A percentile compares a stretch with the other conserved stretches of the same genome.
Conservation (phyloP, 2,329 filamentous ascomycete species). For the Pestalotiopsis sp. region DNA sequence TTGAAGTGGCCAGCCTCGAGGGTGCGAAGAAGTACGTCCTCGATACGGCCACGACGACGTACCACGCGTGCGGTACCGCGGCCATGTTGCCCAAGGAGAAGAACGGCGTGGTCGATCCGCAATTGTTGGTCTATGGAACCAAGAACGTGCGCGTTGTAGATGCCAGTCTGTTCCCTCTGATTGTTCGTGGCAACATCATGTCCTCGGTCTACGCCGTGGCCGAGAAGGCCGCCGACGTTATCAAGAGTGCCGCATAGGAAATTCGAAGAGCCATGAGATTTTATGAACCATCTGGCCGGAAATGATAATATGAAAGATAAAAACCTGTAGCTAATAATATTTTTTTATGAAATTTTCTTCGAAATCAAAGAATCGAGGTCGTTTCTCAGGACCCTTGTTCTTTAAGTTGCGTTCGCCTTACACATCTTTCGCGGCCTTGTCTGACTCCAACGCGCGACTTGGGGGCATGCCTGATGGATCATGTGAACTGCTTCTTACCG, state of each 20-base stretch:
- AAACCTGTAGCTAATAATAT: not conserved
- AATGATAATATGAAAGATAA: not conserved
- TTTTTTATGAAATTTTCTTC: not conserved
- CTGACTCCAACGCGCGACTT: not conserved
- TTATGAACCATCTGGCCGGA: not conserved
- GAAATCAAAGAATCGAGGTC: not conserved
- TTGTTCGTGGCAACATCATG: conserved; percentile 40
- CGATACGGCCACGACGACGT: conserved; percentile 37
- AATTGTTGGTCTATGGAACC: conserved; percentile 46
- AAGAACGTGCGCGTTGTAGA: conserved; percentile 48
- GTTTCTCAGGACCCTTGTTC: not conserved
- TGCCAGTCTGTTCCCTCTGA: conserved; percentile 45
- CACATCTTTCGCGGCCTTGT: not conserved
- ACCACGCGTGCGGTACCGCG: conserved; percentile 44
- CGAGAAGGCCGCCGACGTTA: conserved; percentile 25
- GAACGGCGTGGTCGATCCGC: conserved; percentile 47
- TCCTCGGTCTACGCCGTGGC: conserved; percentile 30
- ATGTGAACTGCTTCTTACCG: not conserved
- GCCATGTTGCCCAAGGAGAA: conserved; percentile 43
- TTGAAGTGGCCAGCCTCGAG: conserved; percentile 68
- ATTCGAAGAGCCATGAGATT: not conserved
- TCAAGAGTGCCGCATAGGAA: not conserved
- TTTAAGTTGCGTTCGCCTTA: not conserved
- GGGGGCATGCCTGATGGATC: not conserved
- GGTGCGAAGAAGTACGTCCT: conserved; percentile 41